phyloP scores from a whole-genome alignment of 2,329 filamentous ascomycete genomes.

The Dothistroma septosporum region DNA sequence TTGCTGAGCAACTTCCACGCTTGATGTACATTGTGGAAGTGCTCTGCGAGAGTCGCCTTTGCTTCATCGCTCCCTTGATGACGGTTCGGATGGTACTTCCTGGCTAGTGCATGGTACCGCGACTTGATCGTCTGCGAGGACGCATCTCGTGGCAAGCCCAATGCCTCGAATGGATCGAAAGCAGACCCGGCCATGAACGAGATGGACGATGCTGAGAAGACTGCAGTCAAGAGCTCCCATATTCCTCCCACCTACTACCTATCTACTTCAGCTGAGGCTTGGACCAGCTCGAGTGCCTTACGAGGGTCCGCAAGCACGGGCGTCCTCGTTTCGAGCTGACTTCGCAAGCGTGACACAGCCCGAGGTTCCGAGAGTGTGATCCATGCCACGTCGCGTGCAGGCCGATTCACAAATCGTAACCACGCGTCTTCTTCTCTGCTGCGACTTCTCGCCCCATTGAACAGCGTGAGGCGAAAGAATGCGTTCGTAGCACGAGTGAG shows the following conservation, averaged over 20 bases:
- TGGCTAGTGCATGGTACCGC: constrained; percentile 83
- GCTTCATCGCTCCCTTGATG: constrained; percentile 50
- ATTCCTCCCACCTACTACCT: neutral
- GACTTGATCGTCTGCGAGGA: constrained; percentile 77
- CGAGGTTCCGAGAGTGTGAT: neutral
- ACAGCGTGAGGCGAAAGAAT: constrained; percentile 1
- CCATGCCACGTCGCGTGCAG: constrained; percentile 1
- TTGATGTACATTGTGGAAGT: constrained; percentile 31
- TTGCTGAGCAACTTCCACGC: constrained; percentile 31
- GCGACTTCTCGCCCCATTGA: neutral
- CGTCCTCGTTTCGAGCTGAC: neutral
- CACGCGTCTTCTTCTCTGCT: neutral
- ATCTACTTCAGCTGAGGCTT: constrained; percentile 1
- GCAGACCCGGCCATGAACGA: constrained; percentile 17
- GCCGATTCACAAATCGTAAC: neutral
- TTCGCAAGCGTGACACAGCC: neutral
- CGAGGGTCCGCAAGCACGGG: neutral
- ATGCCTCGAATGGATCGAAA: constrained; percentile 74
- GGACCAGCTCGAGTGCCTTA: neutral
- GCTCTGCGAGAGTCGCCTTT: constrained; percentile 24
- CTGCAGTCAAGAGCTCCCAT: constrained; percentile 21
- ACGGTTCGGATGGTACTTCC: constrained; percentile 66
- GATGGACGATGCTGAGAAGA: constrained; percentile 6
- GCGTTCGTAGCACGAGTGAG: constrained; percentile 1
- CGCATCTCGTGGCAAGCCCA: constrained; percentile 67